phyloP scores from a whole-genome alignment of 345 rosid genomes.

The Trapa bicornis region DNA sequence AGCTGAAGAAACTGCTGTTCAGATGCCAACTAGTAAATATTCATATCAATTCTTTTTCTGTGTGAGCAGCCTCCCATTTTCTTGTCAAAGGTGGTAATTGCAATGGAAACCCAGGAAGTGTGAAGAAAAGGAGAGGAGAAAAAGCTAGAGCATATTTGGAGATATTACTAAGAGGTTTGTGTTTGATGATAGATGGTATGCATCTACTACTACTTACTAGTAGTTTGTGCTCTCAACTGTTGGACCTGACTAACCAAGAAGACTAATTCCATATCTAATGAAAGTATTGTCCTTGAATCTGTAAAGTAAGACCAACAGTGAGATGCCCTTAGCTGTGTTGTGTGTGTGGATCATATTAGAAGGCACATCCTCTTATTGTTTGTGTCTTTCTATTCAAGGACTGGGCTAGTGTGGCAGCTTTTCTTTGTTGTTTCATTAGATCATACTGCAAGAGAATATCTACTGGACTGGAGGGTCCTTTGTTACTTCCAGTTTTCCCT shows the following conservation, averaged over 20 bases:
- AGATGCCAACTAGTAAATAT: constrained; percentile 27
- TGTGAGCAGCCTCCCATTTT: constrained; percentile 35
- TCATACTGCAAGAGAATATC: background rate
- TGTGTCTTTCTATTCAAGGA: background rate
- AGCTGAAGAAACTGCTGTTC: constrained; percentile 16
- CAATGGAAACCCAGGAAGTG: constrained; percentile 10
- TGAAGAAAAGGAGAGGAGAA: constrained; percentile 31
- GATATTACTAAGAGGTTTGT: constrained; percentile 16
- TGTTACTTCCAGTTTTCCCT: too few species aligned
- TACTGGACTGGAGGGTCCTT: too few species aligned
- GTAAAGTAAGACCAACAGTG: constrained; percentile 25
- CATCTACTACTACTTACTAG: background rate
- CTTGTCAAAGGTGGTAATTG: constrained; percentile 20
- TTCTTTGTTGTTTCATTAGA: background rate
- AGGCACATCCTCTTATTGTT: background rate
- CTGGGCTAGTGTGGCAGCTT: background rate
- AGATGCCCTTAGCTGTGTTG: background rate
- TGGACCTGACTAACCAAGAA: constrained; percentile 26
- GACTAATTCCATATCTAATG: constrained; percentile 16
- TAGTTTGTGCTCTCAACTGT: constrained; percentile 27
- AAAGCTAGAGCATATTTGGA: constrained; percentile 15
- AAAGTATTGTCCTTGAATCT: constrained; percentile 28
- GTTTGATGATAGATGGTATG: constrained; percentile 9
- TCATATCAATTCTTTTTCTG: constrained; percentile 23
- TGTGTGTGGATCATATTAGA: background rate